Base-by-base conservation (phyloP, 1,139 yeast species). In the Geotrichum reessii region DNA sequence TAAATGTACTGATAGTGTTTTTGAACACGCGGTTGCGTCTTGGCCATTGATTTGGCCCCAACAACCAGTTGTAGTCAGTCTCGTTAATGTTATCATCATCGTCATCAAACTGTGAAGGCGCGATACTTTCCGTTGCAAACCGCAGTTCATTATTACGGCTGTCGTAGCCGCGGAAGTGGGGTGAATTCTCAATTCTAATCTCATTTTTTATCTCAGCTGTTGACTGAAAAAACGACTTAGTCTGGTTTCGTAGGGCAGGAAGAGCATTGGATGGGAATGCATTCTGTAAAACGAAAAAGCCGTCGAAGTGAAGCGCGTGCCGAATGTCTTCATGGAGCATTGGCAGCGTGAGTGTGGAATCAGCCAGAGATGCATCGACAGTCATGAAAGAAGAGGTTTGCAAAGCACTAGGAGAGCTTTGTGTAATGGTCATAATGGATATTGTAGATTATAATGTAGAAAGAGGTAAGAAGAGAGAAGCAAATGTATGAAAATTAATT, bases 1-100 rank as follows among this genome's bases (percentile, higher is more conserved):
- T 50, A 25, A 31, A 53, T 1, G 25, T 27, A 5, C 46, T 25
- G 12, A 53, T 47, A n/a, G 42, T 24, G 9, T n/a, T 31, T 17
- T 53, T 50, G 37, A 57, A 57, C 17, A 51, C 52, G 3, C 57
- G 59, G 12, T 53, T 25, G 2, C 50, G 37, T 2, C 53, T 37
- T 9, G 57, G 57, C 56, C 53, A 53, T 25, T 57, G 59, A 47
- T 57, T 57, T 21, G 59, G 59, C 5, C 59, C 59, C 1, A 53
- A 48, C 7, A 57, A 48, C 57, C 50, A 53, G n/a, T 28, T 40
- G 46, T 48, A 50, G 9, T 53, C 57, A 21, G 53, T 6, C 19
- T 19, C 53, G 21, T 42, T 51, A 24, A 47, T 28, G 19, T 50
- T 54, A 17, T 47, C 50, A 9, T 22, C 21, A 6, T 47, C 53